Evolutionary conservation across 768 basidiomycete species (phyloP).

Genomic region (Candolleomyces eurysporus): DNA sequence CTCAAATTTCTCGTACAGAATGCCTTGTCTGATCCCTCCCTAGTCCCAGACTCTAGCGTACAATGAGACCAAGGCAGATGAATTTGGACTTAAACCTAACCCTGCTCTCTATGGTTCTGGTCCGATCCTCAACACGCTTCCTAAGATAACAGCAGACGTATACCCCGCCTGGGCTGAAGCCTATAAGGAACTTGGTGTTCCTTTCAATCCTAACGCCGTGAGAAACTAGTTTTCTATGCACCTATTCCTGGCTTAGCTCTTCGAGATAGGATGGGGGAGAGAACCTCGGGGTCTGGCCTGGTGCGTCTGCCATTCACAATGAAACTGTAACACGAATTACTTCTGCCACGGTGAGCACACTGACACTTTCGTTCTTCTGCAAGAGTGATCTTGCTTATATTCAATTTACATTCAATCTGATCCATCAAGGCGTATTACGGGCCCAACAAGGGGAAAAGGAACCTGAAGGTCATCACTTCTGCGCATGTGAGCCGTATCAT

Average conservation of each 20-base stretch:
- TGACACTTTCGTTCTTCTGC: not conserved
- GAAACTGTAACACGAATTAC: constrained; percentile 13
- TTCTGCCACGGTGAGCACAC: constrained; percentile 15
- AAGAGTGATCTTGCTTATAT: not conserved
- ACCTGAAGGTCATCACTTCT: constrained; percentile 21
- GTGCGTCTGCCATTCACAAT: constrained; percentile 12
- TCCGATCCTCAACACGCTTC: constrained; percentile 16
- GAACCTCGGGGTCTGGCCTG: not conserved
- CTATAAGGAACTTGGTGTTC: constrained; percentile 13
- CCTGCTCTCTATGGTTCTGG: constrained; percentile 12
- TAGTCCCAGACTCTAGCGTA: constrained; percentile 12
- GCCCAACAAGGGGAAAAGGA: constrained; percentile 15
- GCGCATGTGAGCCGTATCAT: constrained; percentile 29
- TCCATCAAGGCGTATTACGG: constrained; percentile 9
- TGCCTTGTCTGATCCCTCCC: not conserved
- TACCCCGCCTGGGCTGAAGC: constrained; percentile 9
- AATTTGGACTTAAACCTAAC: constrained; percentile 1
- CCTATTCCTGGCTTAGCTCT: not conserved
- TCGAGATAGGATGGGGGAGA: not conserved
- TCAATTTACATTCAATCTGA: not conserved
- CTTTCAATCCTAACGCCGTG: constrained; percentile 15
- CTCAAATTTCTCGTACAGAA: no score
- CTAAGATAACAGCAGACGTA: not conserved
- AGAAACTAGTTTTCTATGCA: not conserved
- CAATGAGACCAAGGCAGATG: not conserved